A percentile compares a stretch with the other conserved stretches of the same genome.
Conservation (phyloP, 495 filamentous ascomycete genomes). For the Neohortaea acidophila region DNA sequence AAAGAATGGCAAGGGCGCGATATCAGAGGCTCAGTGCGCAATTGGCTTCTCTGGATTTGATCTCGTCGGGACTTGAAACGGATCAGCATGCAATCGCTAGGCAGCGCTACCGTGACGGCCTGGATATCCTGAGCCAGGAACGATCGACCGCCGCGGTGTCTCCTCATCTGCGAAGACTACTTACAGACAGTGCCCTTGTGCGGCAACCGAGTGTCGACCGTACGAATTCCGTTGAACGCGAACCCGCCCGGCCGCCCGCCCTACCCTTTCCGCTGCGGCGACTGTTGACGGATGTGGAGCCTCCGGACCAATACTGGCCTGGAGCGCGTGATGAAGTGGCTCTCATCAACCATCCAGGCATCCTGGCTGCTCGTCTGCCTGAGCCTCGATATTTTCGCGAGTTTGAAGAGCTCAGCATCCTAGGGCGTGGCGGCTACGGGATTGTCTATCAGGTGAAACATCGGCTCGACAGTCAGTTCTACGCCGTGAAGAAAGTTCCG, state of each 20-base stretch:
- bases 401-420: constrained; percentile 21
- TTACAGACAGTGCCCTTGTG: not conserved
- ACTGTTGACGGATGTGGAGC: constrained; percentile 1
- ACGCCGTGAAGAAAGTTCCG: constrained; percentile 33
- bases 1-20: not conserved
- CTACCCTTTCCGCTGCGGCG: not conserved
- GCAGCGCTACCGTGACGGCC: constrained; percentile 11
- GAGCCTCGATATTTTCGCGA: constrained; percentile 19
- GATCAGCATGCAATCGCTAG: constrained; percentile 3
- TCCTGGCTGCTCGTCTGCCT: not conserved
- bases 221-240: too few species aligned
- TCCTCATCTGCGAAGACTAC: not conserved
- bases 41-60: constrained; percentile 4
- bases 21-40: constrained; percentile 3
- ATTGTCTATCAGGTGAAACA: constrained; percentile 28
- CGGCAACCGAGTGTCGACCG: too few species aligned
- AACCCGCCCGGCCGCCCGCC: not conserved
- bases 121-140: constrained; percentile 5
- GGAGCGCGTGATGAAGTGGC: too few species aligned
- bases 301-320: constrained; percentile 1
- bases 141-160: not conserved
- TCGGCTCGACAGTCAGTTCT: constrained; percentile 25
- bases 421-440: constrained; percentile 34
- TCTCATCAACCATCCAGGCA: not conserved
- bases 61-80: constrained; percentile 3